A percentile compares a stretch with the other conserved stretches of the same genome.
Evolutionary conservation across 768 basidiomycete genomes (phyloP).

Genomic region (Mycena kentingensis): DNA sequence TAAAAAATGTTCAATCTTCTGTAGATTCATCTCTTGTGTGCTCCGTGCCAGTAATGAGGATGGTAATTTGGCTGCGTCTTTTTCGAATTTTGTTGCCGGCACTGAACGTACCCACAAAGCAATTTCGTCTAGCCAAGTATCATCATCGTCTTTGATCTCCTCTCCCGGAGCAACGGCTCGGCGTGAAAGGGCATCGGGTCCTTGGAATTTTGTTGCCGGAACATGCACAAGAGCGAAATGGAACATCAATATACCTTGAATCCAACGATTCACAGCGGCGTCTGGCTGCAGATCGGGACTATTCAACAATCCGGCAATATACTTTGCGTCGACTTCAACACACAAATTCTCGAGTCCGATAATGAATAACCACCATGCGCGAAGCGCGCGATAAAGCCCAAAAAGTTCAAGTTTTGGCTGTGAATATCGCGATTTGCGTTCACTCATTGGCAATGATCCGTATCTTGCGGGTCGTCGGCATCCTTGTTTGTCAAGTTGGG

Average conservation of each 20-base stretch:
- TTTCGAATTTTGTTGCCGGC: neutral
- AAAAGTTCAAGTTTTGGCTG: constrained; percentile 44
- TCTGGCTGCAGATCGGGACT: too few species aligned
- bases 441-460: constrained; percentile 37
- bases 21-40: neutral
- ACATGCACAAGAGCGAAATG: constrained; percentile 41
- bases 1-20: constrained; percentile 20
- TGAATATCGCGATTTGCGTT: constrained; percentile 36
- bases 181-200: constrained; percentile 42
- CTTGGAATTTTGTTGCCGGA: constrained; percentile 34
- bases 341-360: constrained; percentile 31
- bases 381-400: constrained; percentile 33
- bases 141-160: constrained; percentile 29
- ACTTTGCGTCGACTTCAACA: constrained; percentile 42
- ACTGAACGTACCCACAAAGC: neutral
- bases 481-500: constrained; percentile 32
- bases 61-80: neutral
- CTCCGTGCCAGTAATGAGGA: neutral
- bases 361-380: constrained; percentile 12
- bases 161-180: constrained; percentile 19
- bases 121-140: constrained; percentile 6
- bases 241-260: constrained; percentile 39
- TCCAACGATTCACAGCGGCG: constrained; percentile 45
- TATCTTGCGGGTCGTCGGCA: constrained; percentile 29
- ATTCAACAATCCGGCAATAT: constrained; percentile 45